phyloP scores from a whole-genome alignment of 768 basidiomycete species.

The Stropharia rugosoannulata region DNA sequence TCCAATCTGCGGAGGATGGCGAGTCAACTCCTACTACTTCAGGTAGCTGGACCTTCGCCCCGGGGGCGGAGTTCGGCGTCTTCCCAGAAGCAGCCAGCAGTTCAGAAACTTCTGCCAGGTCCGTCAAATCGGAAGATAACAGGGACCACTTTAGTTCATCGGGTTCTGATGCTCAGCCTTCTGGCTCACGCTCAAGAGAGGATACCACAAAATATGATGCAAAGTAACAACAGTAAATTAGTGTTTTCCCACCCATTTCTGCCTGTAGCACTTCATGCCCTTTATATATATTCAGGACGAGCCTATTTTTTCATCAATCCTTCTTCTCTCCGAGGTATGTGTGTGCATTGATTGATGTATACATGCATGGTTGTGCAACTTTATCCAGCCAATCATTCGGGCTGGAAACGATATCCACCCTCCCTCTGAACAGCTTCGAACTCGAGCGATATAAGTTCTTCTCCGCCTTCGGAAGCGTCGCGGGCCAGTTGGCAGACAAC shows the following conservation, averaged over 20 bases:
- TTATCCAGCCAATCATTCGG: neutral
- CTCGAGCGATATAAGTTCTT: constrained; percentile 2
- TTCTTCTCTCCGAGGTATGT: neutral
- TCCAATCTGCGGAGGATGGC: constrained; percentile 52
- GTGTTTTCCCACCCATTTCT: neutral
- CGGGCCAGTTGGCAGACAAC: neutral
- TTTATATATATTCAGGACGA: no score
- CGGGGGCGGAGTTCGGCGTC: constrained; percentile 9
- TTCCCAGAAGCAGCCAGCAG: neutral
- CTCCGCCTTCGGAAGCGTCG: neutral
- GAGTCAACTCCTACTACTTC: constrained; percentile 45
- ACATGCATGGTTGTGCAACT: neutral
- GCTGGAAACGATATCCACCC: constrained; percentile 3
- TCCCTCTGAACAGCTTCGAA: constrained; percentile 3
- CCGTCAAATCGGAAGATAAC: neutral
- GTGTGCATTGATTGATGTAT: neutral
- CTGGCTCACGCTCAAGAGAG: neutral
- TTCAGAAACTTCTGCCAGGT: neutral
- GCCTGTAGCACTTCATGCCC: no score
- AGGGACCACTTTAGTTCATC: neutral
- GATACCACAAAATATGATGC: neutral
- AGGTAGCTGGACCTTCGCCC: constrained; percentile 70
- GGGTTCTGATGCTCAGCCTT: neutral
- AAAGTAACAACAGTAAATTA: neutral
- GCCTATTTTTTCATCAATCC: neutral